Conservation (phyloP, 1,139 yeast species). For the Suhomyces coccinellae region DNA sequence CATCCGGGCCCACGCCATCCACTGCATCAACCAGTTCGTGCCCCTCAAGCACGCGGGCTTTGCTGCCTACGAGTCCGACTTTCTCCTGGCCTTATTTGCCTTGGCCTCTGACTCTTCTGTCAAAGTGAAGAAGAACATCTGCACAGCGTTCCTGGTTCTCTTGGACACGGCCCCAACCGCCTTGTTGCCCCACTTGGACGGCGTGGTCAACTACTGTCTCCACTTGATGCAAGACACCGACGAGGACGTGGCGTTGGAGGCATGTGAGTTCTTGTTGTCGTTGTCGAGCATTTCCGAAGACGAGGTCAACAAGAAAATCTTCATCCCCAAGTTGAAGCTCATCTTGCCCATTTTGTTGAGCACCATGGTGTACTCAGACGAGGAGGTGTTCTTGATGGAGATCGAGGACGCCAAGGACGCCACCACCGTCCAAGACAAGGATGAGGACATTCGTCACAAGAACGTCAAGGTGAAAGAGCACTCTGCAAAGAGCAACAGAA, state of each 20-base stretch:
- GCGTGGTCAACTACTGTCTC: conserved; percentile 79
- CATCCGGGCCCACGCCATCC: conserved; percentile 63
- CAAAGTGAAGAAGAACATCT: conserved; percentile 69
- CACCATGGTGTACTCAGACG: conserved; percentile 87
- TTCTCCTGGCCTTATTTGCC: conserved; percentile 60
- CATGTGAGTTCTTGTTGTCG: conserved; percentile 85
- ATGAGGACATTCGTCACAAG: conserved; percentile 83
- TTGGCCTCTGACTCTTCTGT: conserved; percentile 61
- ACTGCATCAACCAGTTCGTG: conserved; percentile 77
- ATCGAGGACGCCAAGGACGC: conserved; percentile 71
- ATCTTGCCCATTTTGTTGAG: conserved; percentile 75
- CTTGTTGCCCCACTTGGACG: conserved; percentile 75
- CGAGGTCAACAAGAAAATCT: conserved; percentile 48
- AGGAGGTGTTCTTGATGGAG: conserved; percentile 71
- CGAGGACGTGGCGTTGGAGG: conserved; percentile 83
- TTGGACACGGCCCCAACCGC: conserved; percentile 81
- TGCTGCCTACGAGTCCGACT: conserved; percentile 63
- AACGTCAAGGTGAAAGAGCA: conserved; percentile 70
- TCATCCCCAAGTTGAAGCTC: conserved; percentile 56
- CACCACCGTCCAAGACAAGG: conserved; percentile 68
- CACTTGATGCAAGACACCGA: conserved; percentile 71
- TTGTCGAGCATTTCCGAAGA: conserved; percentile 58
- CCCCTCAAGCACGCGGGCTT: conserved; percentile 67
- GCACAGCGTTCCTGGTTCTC: conserved; percentile 73
- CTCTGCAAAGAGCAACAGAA: conserved; percentile 29